Conservation (phyloP, 257 asterid genomes). For the Nicotiana tomentosiformis region DNA sequence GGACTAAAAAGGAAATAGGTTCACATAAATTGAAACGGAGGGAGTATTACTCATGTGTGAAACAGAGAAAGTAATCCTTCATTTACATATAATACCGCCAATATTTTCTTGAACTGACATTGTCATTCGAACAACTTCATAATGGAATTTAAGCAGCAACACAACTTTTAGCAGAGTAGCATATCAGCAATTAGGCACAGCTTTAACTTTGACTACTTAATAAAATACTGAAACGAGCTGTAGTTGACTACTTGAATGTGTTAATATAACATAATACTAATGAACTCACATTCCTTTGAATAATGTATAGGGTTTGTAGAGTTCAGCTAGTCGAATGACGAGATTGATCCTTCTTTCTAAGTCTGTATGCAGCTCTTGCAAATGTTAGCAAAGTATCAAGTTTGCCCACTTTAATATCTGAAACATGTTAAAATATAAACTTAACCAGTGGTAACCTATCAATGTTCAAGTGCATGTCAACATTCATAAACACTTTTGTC, state of each 20-base stretch:
- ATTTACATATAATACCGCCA: neutral
- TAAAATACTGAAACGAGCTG: too few species aligned
- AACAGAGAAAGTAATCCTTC: neutral
- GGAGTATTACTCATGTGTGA: neutral
- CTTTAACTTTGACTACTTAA: neutral
- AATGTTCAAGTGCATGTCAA: neutral
- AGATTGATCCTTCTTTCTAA: neutral
- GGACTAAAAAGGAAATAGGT: too few species aligned
- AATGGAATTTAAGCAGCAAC: neutral
- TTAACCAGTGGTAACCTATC: neutral
- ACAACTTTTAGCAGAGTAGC: neutral
- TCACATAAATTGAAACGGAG: too few species aligned
- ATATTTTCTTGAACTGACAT: neutral
- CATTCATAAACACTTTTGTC: neutral
- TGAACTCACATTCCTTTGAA: conserved; percentile 18
- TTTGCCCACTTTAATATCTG: conserved; percentile 16
- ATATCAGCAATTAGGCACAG: neutral
- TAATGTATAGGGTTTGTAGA: conserved; percentile 13
- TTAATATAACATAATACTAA: neutral
- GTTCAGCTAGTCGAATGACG: neutral
- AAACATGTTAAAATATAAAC: neutral
- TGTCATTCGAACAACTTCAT: neutral
- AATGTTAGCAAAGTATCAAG: conserved; percentile 12
- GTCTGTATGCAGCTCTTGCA: neutral
- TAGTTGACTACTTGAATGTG: too few species aligned